These are phyloP conservation scores for Diplodia sapinea DNA, from an alignment of 2,329 filamentous ascomycete species.

Conservation along the genomic window DNA sequence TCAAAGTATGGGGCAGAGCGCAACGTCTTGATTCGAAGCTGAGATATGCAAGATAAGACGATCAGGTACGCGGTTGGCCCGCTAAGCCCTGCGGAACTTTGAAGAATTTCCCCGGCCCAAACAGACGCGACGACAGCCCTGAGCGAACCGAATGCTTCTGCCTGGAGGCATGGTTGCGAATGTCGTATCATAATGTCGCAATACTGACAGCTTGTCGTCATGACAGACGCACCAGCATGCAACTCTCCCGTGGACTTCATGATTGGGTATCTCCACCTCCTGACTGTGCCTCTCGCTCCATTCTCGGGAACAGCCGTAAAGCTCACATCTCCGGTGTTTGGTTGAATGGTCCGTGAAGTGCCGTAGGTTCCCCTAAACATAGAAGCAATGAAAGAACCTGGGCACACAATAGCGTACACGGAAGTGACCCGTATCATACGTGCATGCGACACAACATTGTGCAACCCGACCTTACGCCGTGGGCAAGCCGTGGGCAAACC, in stretches of 20 bases:
- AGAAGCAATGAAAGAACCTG: background rate
- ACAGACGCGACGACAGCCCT: background rate
- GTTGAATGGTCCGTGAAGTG: background rate
- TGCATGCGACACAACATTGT: background rate
- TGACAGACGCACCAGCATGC: conserved; percentile 3
- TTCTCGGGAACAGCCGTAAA: background rate
- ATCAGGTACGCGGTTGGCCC: conserved; percentile 16
- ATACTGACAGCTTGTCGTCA: background rate
- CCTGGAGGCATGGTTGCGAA: background rate
- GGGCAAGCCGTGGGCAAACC: background rate
- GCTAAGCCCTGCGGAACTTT: background rate
- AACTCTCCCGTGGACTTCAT: background rate
- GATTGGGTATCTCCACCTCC: conserved; percentile 6
- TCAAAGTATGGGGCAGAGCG: background rate
- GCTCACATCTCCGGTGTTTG: background rate
- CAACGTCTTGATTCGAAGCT: background rate
- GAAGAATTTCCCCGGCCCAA: background rate
- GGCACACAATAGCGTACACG: background rate
- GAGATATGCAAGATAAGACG: conserved; percentile 9
- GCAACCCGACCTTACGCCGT: background rate
- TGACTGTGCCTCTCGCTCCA: background rate
- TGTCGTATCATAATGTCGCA: background rate
- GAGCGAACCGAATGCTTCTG: conserved; percentile 3
- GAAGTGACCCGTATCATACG: background rate
- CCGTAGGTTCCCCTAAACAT: background rate